Percentiles rank a stretch among this genome's conserved stretches.
Evolutionary conservation across 768 basidiomycete species (phyloP).

Genomic region (Psilocybe sp.): DNA sequence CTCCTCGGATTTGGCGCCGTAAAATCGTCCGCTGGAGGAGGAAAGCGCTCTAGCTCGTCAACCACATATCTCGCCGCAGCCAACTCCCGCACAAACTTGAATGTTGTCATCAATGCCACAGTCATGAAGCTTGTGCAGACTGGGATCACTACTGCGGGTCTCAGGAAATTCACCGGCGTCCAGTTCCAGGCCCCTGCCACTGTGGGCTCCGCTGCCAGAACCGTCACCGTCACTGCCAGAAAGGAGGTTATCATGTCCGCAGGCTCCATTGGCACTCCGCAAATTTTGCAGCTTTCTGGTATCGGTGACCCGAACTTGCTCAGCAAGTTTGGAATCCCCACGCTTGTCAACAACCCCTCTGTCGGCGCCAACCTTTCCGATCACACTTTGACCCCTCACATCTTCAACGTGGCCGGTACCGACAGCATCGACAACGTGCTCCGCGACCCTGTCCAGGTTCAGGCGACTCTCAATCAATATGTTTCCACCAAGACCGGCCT

Average conservation of each 20-base stretch:
- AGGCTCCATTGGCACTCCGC: conserved; percentile 16
- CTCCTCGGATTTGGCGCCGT: conserved; percentile 33
- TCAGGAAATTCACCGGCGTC: background rate
- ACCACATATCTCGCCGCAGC: conserved; percentile 1
- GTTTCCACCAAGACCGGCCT: conserved; percentile 24
- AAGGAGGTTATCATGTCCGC: conserved; percentile 17
- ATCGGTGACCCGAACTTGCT: conserved; percentile 14
- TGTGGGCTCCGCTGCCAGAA: too few relatives aligned
- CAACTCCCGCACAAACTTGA: conserved; percentile 4
- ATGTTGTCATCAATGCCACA: conserved; percentile 2
- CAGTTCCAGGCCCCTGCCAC: background rate
- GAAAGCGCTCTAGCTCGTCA: background rate
- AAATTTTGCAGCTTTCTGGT: conserved; percentile 17
- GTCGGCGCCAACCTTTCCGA: conserved; percentile 18
- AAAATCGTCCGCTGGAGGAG: conserved; percentile 11
- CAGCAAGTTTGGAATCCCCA: conserved; percentile 2
- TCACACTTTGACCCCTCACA: conserved; percentile 9
- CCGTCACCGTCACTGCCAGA: conserved; percentile 10
- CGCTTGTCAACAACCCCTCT: conserved; percentile 11
- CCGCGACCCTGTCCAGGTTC: background rate
- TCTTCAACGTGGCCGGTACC: background rate
- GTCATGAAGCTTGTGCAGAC: conserved; percentile 1
- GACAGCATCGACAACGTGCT: conserved; percentile 3
- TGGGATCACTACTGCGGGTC: background rate
- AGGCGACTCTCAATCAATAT: conserved; percentile 24